These are phyloP conservation scores for Amaranthus palmeri DNA, from an alignment of 148 eudicot genomes.

Conservation along the genomic window DNA sequence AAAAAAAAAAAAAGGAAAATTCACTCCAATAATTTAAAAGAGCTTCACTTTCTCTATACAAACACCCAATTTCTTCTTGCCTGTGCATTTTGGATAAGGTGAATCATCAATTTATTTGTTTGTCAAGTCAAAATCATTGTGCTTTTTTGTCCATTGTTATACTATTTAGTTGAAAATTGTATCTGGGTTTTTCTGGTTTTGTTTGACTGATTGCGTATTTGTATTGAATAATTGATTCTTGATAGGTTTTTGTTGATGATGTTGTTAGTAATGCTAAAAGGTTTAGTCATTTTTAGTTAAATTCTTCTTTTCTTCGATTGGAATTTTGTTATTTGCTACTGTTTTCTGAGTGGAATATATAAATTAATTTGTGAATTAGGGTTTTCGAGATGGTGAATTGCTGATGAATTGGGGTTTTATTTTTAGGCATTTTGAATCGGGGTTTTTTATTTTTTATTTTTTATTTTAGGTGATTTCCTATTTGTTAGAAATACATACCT, in stretches of 20 bases:
- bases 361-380: slow-evolving; percentile 22
- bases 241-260: neutral
- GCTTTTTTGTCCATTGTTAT: neutral
- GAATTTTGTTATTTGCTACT: neutral
- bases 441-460: neutral
- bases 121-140: no score
- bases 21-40: neutral
- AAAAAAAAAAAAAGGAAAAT: no score
- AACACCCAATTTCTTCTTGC: slow-evolving; percentile 2
- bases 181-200: slow-evolving; percentile 13
- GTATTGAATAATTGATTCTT: slow-evolving; percentile 4
- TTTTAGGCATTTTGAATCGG: neutral
- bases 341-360: neutral
- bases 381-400: slow-evolving; percentile 19
- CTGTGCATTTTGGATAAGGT: slow-evolving; percentile 24
- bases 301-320: neutral
- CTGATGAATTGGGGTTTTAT: neutral
- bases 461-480: neutral
- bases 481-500: neutral
- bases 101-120: neutral
- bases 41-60: neutral
- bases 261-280: neutral
- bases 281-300: neutral
- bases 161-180: slow-evolving; percentile 2
- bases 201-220: neutral